A percentile compares a stretch with the other conserved stretches of the same genome.
Evolutionary conservation across 148 eudicot species (phyloP).

Genomic region (Chenopodium suecicum): DNA sequence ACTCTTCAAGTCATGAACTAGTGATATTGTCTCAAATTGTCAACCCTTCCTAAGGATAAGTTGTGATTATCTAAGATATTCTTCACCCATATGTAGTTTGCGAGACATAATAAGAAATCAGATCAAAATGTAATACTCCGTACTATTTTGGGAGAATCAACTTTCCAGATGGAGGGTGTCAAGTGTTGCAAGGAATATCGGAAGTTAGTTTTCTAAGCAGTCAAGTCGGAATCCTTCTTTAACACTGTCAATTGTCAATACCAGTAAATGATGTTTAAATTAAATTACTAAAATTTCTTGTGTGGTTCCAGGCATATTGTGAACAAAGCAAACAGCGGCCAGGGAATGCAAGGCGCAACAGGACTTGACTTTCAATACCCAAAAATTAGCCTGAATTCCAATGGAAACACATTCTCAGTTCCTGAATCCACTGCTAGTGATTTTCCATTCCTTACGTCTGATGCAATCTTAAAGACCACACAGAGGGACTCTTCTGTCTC

Average conservation of each 20-base stretch:
- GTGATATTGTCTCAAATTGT: too few species aligned
- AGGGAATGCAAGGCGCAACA: neutral
- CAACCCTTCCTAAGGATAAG: too few species aligned
- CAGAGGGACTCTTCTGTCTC: neutral
- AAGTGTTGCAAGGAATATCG: neutral
- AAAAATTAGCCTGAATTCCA: neutral
- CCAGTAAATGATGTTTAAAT: neutral
- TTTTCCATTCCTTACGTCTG: neutral
- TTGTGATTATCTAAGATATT: too few species aligned
- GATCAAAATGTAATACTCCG: too few species aligned
- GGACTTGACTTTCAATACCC: neutral
- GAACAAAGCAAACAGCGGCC: neutral
- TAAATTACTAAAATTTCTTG: neutral
- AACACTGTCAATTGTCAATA: neutral
- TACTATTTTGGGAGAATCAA: too few species aligned
- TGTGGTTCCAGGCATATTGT: slow-evolving; percentile 1
- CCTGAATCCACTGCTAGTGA: neutral
- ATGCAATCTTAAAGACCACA: slow-evolving; percentile 7
- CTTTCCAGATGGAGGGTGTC: too few species aligned
- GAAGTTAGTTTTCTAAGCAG: neutral
- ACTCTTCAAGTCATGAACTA: neutral
- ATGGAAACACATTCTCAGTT: neutral
- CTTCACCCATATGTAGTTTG: too few species aligned
- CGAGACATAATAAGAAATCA: too few species aligned
- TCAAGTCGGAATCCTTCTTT: neutral